phyloP scores from a whole-genome alignment of 164 flowering plant species.

The Taxillus chinensis region DNA sequence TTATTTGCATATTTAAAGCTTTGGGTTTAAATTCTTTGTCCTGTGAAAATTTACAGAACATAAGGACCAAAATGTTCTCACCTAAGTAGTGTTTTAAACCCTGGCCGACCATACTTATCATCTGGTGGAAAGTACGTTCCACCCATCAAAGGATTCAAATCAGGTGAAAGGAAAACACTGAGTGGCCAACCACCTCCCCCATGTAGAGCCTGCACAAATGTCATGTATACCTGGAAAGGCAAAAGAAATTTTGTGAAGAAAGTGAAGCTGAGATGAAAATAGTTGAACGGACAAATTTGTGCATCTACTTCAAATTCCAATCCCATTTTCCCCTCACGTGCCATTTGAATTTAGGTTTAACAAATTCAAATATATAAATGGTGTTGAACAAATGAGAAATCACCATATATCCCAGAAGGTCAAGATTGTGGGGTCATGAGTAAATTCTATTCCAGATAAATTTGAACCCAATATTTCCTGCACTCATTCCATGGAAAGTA shows the following conservation, averaged over 20 bases:
- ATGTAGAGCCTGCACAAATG: constrained; percentile 89
- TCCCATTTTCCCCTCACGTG: no score
- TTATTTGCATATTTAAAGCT: neutral
- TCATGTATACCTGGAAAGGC: constrained; percentile 78
- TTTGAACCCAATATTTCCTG: no score
- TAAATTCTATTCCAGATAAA: no score
- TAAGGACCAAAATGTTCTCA: constrained; percentile 11
- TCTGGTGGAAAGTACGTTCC: constrained; percentile 96
- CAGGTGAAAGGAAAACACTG: constrained; percentile 83
- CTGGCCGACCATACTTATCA: constrained; percentile 84
- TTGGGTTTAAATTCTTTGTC: no score
- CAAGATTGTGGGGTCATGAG: no score
- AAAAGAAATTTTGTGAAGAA: neutral
- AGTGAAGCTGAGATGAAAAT: neutral
- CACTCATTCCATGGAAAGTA: no score
- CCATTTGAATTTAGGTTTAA: no score
- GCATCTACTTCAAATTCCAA: neutral
- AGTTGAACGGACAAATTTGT: neutral
- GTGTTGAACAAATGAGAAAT: no score
- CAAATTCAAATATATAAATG: no score
- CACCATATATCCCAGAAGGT: no score
- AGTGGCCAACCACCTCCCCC: constrained; percentile 99
- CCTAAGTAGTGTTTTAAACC: constrained; percentile 88
- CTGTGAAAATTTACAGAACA: neutral
- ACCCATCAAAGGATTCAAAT: constrained; percentile 92